Base-by-base conservation (phyloP, 148 eudicot species). In the Fallopia convolvulus region DNA sequence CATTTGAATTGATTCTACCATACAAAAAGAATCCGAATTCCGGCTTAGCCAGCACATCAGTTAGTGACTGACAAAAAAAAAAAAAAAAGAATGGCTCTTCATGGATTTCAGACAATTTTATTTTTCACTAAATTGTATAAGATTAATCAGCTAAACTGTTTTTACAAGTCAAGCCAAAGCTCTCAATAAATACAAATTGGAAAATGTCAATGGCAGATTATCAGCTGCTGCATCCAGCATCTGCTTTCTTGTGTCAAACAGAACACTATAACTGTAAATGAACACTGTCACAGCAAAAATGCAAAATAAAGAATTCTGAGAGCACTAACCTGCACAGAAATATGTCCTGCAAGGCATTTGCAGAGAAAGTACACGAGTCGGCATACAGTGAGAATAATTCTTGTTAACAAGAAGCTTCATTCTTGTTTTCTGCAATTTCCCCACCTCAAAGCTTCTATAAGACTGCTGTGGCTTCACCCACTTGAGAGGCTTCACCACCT, bases 401-500 rank as follows among this genome's bases (percentile, higher is more conserved):
- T 6, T 4, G 6, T 13, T 32, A 6, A 36, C n/a, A 17, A 68
- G 17, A 39, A 68, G 44, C 72, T 68, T 36, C 46, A 36, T 68
- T 68, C 21, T n/a, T 8, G 72, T 68, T 68, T 68, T 68, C 72
- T 68, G 72, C 46, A 68, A 9, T 39, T 36, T 39, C 10, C 72
- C 72, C 46, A 68, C 44, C 17, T 17, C 32, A 68, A 39, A 33
- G 39, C 72, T 68, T 68, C 72, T 68, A 15, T 39, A 36, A 15
- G 42, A 6, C 72, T 68, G 46, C 78, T 82, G 81, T 61, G 88
- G 84, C 79, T 86, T 86, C 32, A 83, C 88, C 86, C 86, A 83
- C 74, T 86, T 83, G 78, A 86, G 88, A 77, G 81, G 83, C 88
- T 86, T 86, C 77, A 86, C 88, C 8, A 74, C 79, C 83, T 86